Base-by-base conservation (phyloP, 2,329 filamentous ascomycete genomes). In the Dactylellina parvicollis region DNA sequence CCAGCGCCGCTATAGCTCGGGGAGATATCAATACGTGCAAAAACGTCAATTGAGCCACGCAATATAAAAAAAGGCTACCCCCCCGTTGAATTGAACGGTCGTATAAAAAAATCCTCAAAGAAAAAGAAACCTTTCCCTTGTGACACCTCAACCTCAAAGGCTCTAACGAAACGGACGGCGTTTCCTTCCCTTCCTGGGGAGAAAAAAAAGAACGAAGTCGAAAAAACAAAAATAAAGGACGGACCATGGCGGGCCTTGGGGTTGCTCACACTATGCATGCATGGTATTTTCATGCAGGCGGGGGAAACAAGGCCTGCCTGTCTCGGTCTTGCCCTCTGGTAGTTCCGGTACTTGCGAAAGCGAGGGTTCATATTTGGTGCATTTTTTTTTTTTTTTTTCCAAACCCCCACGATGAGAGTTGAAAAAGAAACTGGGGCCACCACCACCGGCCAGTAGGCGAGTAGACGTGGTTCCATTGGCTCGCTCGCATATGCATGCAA, bases 401-500 rank as follows among this genome's bases (percentile, higher is more conserved):
- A 47, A 26, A 50, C 67, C 67, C 67, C 67, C 67, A 72, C 67
- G 67, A 54, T 47, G 56, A 62, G 67, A 74, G 62, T 66, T 66
- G 62, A 74, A 74, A 73, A 73, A 74, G 28, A 40, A 52, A 73
- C 22, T 36, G 28, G 34, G 49, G 26, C 3, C 10, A 20, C 54
- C 12, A 24, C 40, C 49, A 54, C 30, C 16, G 26, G 49, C 26
- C 30, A 54, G 40, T 55, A 66, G 56, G 50, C 59, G 62, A 74
- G 62, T 44, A 61, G 60, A 62, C 59, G 59, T 71, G 56, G 59
- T 71, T 71, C 61, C 57, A 74, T 74, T 74, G 70, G 70, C 55
- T 66, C 54, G 62, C 55, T 67, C 61, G 70, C 62, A 74, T 61
- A 36, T 38, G 47, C 62, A 60, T 74, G 74, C 75, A 75, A n/a